Base-by-base conservation (phyloP, 2,329 filamentous ascomycete genomes). In the Cordyceps cateniannulata region DNA sequence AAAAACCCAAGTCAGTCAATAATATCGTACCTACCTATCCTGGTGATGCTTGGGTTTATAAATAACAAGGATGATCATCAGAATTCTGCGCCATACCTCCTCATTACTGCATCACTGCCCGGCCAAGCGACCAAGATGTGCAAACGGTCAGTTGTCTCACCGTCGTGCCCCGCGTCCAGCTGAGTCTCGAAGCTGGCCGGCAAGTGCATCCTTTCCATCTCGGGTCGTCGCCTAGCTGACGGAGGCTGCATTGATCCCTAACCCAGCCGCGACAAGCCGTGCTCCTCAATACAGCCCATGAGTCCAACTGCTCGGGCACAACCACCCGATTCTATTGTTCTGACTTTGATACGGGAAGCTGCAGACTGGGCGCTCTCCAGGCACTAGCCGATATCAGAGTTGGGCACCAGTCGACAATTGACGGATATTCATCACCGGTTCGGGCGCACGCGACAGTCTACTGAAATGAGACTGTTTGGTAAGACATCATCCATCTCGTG, bases 161-260 rank as follows among this genome's bases (percentile, higher is more conserved):
- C 8, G 20, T n/a, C 4, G n/a, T 44, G 25, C 56, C 47, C 56
- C 56, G 56, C 56, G 47, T 49, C 24, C 47, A 51, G 32, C 32
- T 51, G 47, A 25, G 47, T 42, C 27, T 38, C 22, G 12, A 29
- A 4, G 22, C n/a, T 32, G 47, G 18, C 35, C n/a, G n/a, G n/a
- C n/a, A n/a, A n/a, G 42, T 32, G 22, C 32, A 24, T 44, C n/a
- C 9, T 48, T 38, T 38, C 47, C 47, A 32, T 59, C 56, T 59
- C 56, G 56, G 56, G n/a, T 18, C 56, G 35, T 59, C 56, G 56
- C 56, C 38, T 8, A 42, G 24, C 35, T 24, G 47, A 40, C 8
- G 18, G 42, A 32, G 3, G 20, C 29, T 35, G 5, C 6, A 16
- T 51, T 18, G 24, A 10, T 22, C 32, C 54, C 56, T 35, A 51